Evolutionary conservation across 441 rosid species (phyloP), one percentile per base, ranked within the genome.

Genomic region (Erodium texanum): DNA sequence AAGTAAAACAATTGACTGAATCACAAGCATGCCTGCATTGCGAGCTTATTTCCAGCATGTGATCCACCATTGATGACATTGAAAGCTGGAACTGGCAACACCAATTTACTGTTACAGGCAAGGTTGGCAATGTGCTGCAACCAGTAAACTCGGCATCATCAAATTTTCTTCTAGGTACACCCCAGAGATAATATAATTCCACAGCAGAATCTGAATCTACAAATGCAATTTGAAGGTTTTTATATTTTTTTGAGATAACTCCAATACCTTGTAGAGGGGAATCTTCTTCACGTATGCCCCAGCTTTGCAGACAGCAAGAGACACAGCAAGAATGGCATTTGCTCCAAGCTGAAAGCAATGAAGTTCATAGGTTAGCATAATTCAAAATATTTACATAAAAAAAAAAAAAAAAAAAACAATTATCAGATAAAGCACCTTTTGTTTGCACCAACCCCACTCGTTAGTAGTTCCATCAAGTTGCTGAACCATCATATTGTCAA

Each of bases 401-500:
- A 23, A 1, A 45, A 24, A 12, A 5, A 27, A 0, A 23, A 1
- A 45, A 24, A 18, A 36, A 43, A 54, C 15, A 24, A 27, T 22
- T 19, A 34, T 23, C 2, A 1, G 16, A 15, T 9, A 66, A 27
- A 11, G 15, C 71, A 94, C 99, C 98, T 94, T 94, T 70, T 92
- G 97, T 69, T 94, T 94, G 86, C 99, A 94, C 99, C 99, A 94
- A 24, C 98, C 99, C 98, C 99, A 94, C 79, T 92, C 99, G 10
- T 92, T 94, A 12, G 84, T 86, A 58, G 98, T 94, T 71, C 97
- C 98, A 70, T 94, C 99, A 59, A 92, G 97, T 71, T 89, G 85
- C 68, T 92, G 97, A 71, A 94, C 99, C 98, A 94, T 89, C 77
- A 73, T 81, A 71, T 85, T 87, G 64, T 94, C 99, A 73, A 92